Base-by-base conservation (phyloP, 2,329 filamentous ascomycete genomes). In the Herpotrichia juniperi region DNA sequence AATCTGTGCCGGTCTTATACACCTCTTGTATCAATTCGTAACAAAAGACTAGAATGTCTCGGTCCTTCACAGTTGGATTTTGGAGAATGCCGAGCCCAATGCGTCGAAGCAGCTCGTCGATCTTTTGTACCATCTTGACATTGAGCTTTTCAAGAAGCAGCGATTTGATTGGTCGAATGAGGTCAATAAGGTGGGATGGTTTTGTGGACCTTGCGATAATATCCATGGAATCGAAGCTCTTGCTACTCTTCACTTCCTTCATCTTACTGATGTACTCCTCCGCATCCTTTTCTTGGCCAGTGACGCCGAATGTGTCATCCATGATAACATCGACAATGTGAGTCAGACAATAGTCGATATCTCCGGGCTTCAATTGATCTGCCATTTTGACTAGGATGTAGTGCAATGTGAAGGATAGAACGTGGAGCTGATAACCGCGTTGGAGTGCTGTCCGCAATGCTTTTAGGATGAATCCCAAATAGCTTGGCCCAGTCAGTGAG, bases 201-300 rank as follows among this genome's bases (percentile, higher is more conserved):
- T 92, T 93, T 1, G 91, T 87, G 42, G 87, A 92, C 66, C 88
- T 90, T 22, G 94, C 89, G 58, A 97, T 82, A 14, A 97, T 80
- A 72, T 97, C 93, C 87, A 97, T 96, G 0, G 94, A 96, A 69
- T 99, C 96, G 66, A 93, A 96, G 69, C 93, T 97, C 79, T 97
- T 99, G 79, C 90, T 97, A 74, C 90, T 94, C 79, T 96, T 97
- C 50, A 99, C 88, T 76, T 99, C 94, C 74, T 96, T 96, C 88
- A 96, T 97, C 74, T 93, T 90, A 70, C 87, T 96, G 50, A 89
- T 88, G 71, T 99, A 99, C 47, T 93, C 94, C 63, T 97, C 92
- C 0, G 93, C 93, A 64, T 99, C 94, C 74, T 99, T 99, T 69
- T 99, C 93, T 75, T 96, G 90, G 1, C 94, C 94, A 28, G 89